Evolutionary conservation across 306 rosid species (phyloP), one percentile per base, ranked within the genome.

Genomic region (Malus domestica): DNA sequence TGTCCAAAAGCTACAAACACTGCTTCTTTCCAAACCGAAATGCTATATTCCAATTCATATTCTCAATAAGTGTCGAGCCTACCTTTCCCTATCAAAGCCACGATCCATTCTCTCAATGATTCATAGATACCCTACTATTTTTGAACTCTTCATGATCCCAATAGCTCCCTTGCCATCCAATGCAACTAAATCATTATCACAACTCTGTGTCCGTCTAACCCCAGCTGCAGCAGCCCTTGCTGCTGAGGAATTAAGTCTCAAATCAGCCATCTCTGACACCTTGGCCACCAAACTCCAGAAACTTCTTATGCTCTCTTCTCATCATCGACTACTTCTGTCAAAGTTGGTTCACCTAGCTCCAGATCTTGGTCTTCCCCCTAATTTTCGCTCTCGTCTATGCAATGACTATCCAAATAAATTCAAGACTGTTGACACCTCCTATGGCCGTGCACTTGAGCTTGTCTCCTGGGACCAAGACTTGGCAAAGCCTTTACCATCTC

Each of bases 391-490:
- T 63, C 88, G 93, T 40, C 85, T 94, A 68, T 94, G 98, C 86
- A 90, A 90, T 70, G 97, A 90, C 70, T 86, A 86, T 75, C 91
- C 95, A 4, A 87, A 91, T 42, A 91, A 89, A 74, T 91, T 94
- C 86, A 91, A 83, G 84, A 90, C 84, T 23, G 81, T 94, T 67
- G 88, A 90, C 72, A 90, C 98, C 68, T 89, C 97, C 16, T 91
- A 90, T 79, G 98, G 98, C 23, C 85, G 89, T 73, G 97, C 98
- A n/a, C 89, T 94, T 76, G 96, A 94, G 86, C 98, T 94, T 81
- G 96, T 90, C 67, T 75, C 85, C 1, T 90, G 96, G 93, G 95
- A 90, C 75, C 46, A 72, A 16, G 70, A 82, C 82, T 83, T 94
- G 84, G 91, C 91, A 45, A 90, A 78, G 78, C 85, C 91, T 51